These are phyloP conservation scores for Protea cynaroides DNA, from an alignment of 164 flowering plant species.

Conservation along the genomic window DNA sequence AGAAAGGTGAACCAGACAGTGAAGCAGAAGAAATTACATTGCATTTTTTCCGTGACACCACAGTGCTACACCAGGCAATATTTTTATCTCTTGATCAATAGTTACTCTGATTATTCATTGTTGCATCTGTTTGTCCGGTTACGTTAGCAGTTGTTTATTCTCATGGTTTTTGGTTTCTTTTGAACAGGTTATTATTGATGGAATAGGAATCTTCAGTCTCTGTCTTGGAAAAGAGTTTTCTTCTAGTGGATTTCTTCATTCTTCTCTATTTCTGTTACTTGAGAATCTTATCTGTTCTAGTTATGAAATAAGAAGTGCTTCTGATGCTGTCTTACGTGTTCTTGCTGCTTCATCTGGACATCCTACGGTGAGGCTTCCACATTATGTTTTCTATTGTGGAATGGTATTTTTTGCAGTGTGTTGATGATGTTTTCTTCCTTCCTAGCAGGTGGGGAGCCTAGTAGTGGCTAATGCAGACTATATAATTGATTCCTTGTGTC, in stretches of 20 bases:
- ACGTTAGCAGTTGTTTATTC: not conserved
- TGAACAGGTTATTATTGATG: slow-evolving; percentile 83
- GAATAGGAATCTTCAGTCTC: slow-evolving; percentile 68
- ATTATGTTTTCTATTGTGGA: not conserved
- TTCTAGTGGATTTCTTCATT: slow-evolving; percentile 79
- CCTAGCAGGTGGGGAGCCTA: slow-evolving; percentile 76
- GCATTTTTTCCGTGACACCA: slow-evolving; percentile 60
- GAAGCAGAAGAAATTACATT: slow-evolving; percentile 38
- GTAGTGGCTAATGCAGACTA: slow-evolving; percentile 90
- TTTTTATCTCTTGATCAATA: slow-evolving; percentile 6
- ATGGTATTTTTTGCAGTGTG: not conserved
- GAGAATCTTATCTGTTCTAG: slow-evolving; percentile 79
- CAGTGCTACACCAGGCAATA: slow-evolving; percentile 78
- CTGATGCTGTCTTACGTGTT: slow-evolving; percentile 72
- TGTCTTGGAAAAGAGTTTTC: slow-evolving; percentile 75
- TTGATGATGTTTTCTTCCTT: slow-evolving; percentile 2
- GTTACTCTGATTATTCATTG: not conserved
- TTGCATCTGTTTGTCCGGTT: not conserved
- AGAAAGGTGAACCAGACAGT: slow-evolving; percentile 26
- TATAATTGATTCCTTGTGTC: slow-evolving; percentile 82
- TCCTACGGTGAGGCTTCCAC: slow-evolving; percentile 52
- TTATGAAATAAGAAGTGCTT: slow-evolving; percentile 59
- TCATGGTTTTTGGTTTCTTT: slow-evolving; percentile 14
- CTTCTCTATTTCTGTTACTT: slow-evolving; percentile 77
- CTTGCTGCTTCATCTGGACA: slow-evolving; percentile 59